Base-by-base conservation (phyloP, 2,329 filamentous ascomycete genomes). In the Orbilia javanica region DNA sequence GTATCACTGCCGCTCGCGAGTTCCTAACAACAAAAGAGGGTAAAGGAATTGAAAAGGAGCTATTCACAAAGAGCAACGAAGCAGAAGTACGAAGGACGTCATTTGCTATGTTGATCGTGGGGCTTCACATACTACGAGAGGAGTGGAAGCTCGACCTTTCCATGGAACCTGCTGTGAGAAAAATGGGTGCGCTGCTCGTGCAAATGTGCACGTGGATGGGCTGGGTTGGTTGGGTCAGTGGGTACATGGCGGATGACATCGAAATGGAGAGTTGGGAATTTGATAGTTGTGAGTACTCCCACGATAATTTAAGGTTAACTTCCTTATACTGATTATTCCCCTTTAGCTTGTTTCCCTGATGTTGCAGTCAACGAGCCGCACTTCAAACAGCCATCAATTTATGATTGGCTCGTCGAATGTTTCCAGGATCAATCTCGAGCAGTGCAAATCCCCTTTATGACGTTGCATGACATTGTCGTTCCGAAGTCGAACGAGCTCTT, bases 41-140 rank as follows among this genome's bases (percentile, higher is more conserved):
- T 0, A 80, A 81, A 36, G 86, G 85, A n/a, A 81, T 84, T 3
- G 84, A 86, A 8, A 91, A 91, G 0, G 92, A 90, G 81, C 85
- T 94, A 68, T 91, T 92, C 29, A 92, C 90, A 0, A 88, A 87
- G 64, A 88, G 86, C 68, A 85, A 88, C 42, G 88, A 89, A 71
- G 86, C 87, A 31, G 80, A 81, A 42, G 73, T 81, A 25, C 77
- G 88, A 70, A 90, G 87, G 82, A 85, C 90, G 68, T 87, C 92
- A 36, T 85, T 91, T 82, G 88, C 92, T 82, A 87, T 92, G 64
- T 88, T 95, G 42, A 86, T 96, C 80, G 86, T 90, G 44, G 91
- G 89, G 0, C 86, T 99, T 11, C 96, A 99, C 84, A 86, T 98
- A 2, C 86, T 97, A n/a, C 88, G 92, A 0, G 95, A 99, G 83